Conservation (phyloP, 108 stramenopile species). For the Thalassiosira profunda region DNA sequence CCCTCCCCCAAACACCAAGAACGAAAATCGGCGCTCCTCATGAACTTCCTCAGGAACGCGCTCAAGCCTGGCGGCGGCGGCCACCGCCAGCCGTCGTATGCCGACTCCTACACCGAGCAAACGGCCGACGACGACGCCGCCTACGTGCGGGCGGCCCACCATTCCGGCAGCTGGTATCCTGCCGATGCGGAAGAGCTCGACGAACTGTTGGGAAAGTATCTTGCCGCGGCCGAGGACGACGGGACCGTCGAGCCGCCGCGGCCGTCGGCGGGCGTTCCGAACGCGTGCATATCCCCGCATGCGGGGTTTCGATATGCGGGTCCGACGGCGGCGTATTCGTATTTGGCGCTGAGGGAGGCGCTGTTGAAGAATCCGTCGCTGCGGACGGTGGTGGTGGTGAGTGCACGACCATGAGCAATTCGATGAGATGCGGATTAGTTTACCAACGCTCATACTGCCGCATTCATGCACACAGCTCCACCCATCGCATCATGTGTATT, state of each 20-base stretch:
- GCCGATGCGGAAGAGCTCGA: slow-evolving; percentile 46
- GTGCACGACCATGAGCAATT: background rate
- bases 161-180: slow-evolving; percentile 86
- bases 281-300: slow-evolving; percentile 82
- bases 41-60: too few species aligned
- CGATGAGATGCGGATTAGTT: too few species aligned
- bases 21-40: too few species aligned
- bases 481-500: slow-evolving; percentile 86
- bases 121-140: too few species aligned
- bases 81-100: too few species aligned
- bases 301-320: slow-evolving; percentile 88
- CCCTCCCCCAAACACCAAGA: too few species aligned
- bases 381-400: slow-evolving; percentile 35
- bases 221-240: slow-evolving; percentile 46
- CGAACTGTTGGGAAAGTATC: slow-evolving; percentile 43
- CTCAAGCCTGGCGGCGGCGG: too few species aligned
- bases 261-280: slow-evolving; percentile 16
- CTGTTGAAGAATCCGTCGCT: slow-evolving; percentile 26
- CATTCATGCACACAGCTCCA: slow-evolving; percentile 53
- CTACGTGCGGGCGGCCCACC: slow-evolving; percentile 74
- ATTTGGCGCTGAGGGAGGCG: slow-evolving; percentile 54
- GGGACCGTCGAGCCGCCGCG: background rate
- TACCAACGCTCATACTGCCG: too few species aligned
- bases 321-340: slow-evolving; percentile 87
- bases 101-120: too few species aligned